Base-by-base conservation (phyloP, 208 protist species). In the Leishmania guyanensis region DNA sequence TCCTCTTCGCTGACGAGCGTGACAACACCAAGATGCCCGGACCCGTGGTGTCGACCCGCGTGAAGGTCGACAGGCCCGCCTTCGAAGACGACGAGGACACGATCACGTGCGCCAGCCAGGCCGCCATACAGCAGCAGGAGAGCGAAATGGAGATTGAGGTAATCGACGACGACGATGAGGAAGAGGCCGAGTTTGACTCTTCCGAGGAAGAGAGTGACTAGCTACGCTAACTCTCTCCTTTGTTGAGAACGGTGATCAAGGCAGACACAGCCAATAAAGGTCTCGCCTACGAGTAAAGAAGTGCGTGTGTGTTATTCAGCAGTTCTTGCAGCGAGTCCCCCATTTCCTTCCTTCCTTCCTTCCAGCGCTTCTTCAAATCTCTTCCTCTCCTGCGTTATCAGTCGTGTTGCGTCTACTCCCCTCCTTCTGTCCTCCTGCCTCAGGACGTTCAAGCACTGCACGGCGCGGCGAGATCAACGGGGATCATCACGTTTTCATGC, bases 1-100 rank as follows among this genome's bases (percentile, higher is more conserved):
- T 97, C 65, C 79, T 96, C 51, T 98, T 98, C 76, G 93, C 93
- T 33, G 93, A 98, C 74, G 95, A 97, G 81, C 92, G 95, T 20
- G 95, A 98, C 77, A 95, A 93, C 82, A 92, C 90, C 16, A 90
- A 89, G 69, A 71, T 78, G 50, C 43, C 48, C n/a, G 73, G 69
- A 17, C 74, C 79, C 10, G 73, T 76, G 20, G 54, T 82, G 69
- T 71, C 80, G 43, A 73, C 71, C 46, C 54, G 51, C 36, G 71
- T 97, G 4, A 80, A 68, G 29, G 88, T 96, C 54, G 94, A 95
- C 75, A 83, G 86, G 54, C 82, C 90, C 9, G 75, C 70, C 12
- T 97, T 97, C 79, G 89, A 74, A 22, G 75, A 90, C 1, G 94
- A 97, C 78, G 91, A 96, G 79, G 91, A 91, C 8, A 71, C 71